A percentile compares a stretch with the other conserved stretches of the same genome.
Conservation (phyloP, 2,329 filamentous ascomycete genomes). For the Colletotrichum limetticola region DNA sequence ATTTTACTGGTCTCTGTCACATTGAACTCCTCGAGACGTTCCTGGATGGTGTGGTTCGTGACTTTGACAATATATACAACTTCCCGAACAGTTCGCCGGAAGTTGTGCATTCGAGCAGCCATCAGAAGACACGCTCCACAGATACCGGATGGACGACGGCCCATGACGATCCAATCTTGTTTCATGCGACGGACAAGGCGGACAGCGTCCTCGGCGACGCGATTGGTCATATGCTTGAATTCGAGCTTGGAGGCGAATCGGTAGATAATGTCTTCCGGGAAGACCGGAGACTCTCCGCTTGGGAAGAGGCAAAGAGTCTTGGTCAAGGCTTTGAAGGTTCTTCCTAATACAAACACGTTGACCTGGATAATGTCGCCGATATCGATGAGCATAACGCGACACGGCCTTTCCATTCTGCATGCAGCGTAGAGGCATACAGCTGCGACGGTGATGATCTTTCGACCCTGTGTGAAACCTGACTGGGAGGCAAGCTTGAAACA, state of each 20-base stretch:
- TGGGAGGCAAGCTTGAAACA: constrained; percentile 81
- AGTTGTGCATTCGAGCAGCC: constrained; percentile 98
- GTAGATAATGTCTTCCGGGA: constrained; percentile 90
- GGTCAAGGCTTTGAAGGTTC: constrained; percentile 83
- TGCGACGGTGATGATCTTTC: constrained; percentile 84
- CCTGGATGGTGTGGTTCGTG: constrained; percentile 90
- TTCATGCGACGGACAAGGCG: constrained; percentile 93
- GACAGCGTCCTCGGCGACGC: constrained; percentile 88
- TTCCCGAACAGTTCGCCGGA: constrained; percentile 89
- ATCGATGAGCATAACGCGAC: constrained; percentile 93
- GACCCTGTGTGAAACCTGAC: constrained; percentile 85
- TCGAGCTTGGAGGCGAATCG: constrained; percentile 93
- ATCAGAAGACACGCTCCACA: constrained; percentile 95
- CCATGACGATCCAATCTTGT: constrained; percentile 96
- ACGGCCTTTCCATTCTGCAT: constrained; percentile 81
- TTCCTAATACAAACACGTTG: constrained; percentile 92
- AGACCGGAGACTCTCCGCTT: constrained; percentile 71
- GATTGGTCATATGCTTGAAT: constrained; percentile 83
- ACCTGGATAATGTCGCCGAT: constrained; percentile 85
- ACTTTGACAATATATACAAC: constrained; percentile 99
- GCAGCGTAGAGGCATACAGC: constrained; percentile 93
- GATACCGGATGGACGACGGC: constrained; percentile 90
- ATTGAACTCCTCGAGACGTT: constrained; percentile 92
- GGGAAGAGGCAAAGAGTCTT: constrained; percentile 40
- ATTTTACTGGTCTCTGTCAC: constrained; percentile 85